These are phyloP conservation scores for Macadamia tetraphylla DNA, from an alignment of 164 flowering plant genomes.

Conservation along the genomic window DNA sequence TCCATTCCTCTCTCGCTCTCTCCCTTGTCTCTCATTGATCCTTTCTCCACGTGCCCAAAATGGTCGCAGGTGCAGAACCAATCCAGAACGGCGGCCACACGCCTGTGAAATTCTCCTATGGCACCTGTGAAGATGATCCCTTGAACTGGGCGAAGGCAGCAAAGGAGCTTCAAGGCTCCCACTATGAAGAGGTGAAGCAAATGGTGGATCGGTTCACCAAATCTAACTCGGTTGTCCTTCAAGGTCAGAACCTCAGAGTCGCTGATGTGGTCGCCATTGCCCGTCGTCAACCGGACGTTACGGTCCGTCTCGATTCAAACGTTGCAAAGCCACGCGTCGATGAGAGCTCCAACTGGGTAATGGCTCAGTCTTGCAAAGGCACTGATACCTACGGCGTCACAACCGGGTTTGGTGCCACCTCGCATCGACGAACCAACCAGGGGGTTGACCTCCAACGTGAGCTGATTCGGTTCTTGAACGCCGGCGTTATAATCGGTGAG, in stretches of 20 bases:
- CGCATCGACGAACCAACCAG: constrained; percentile 32
- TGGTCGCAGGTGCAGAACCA: neutral
- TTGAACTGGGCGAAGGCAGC: constrained; percentile 24
- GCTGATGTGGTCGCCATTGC: constrained; percentile 19
- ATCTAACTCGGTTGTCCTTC: constrained; percentile 2
- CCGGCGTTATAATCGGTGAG: constrained; percentile 26
- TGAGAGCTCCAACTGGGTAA: constrained; percentile 32
- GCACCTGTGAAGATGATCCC: constrained; percentile 7
- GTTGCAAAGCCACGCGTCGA: constrained; percentile 24
- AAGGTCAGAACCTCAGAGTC: constrained; percentile 10
- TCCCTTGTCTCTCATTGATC: neutral
- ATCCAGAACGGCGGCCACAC: neutral
- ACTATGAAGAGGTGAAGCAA: constrained; percentile 21
- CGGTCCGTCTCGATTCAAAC: constrained; percentile 24
- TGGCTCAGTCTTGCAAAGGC: constrained; percentile 24
- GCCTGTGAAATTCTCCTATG: neutral
- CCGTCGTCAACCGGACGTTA: constrained; percentile 6
- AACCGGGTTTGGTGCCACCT: constrained; percentile 40
- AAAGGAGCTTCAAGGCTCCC: constrained; percentile 19
- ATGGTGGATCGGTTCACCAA: constrained; percentile 14
- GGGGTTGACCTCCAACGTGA: constrained; percentile 33
- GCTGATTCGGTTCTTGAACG: constrained; percentile 37
- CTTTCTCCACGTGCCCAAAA: neutral
- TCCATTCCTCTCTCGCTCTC: no score
- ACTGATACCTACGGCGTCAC: constrained; percentile 39